Evolutionary conservation across 441 rosid genomes (phyloP).

Genomic region (Theobroma grandiflorum): DNA sequence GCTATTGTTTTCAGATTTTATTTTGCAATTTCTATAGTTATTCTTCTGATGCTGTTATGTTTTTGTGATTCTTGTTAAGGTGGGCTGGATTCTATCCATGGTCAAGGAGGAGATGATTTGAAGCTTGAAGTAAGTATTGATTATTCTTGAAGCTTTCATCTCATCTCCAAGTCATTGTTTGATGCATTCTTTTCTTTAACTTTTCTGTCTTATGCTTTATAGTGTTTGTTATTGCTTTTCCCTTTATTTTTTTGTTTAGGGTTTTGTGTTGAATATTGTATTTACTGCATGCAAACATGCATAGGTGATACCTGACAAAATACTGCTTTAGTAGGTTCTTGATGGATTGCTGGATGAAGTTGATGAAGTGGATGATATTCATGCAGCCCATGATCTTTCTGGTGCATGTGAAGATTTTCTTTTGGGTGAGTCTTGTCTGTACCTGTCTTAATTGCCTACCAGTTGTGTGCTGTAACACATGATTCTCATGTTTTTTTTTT

Average conservation of each 20-base stretch:
- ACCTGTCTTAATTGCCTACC: constrained; percentile 2
- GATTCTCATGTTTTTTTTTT: background rate
- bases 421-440: constrained; percentile 51
- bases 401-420: constrained; percentile 58
- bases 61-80: constrained; percentile 44
- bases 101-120: constrained; percentile 56
- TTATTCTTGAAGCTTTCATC: constrained; percentile 28
- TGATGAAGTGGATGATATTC: constrained; percentile 75
- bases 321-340: constrained; percentile 63
- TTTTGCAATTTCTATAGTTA: constrained; percentile 8
- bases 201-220: background rate
- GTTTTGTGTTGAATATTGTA: background rate
- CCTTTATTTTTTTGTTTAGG: background rate
- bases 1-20: background rate
- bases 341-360: constrained; percentile 82
- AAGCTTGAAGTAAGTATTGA: constrained; percentile 69
- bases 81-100: constrained; percentile 53
- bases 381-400: constrained; percentile 61
- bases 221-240: background rate
- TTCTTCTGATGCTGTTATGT: constrained; percentile 25
- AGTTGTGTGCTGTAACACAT: background rate
- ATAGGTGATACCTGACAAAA: constrained; percentile 26
- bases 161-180: constrained; percentile 14
- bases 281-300: constrained; percentile 14
- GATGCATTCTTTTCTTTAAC: background rate